These are phyloP conservation scores for Monosporascus sp. DNA, from an alignment of 2,329 filamentous ascomycete species.

Conservation along the genomic window DNA sequence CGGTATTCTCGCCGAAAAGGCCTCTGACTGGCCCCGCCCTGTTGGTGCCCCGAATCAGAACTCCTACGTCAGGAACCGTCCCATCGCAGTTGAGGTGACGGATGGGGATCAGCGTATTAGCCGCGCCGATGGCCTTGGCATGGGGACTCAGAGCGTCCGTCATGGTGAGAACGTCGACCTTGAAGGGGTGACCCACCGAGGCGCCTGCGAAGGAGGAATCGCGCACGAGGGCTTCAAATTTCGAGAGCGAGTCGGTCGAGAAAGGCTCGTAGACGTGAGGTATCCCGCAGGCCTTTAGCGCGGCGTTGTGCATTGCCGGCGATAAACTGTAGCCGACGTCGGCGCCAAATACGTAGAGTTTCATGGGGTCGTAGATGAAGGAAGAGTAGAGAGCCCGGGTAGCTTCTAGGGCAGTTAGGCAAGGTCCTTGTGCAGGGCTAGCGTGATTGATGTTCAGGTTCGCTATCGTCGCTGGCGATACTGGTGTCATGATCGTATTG, in stretches of 20 bases:
- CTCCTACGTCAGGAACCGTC: slow-evolving; percentile 49
- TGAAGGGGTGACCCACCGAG: slow-evolving; percentile 69
- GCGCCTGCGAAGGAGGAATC: slow-evolving; percentile 67
- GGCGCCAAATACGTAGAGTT: slow-evolving; percentile 69
- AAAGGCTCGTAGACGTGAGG: slow-evolving; percentile 62
- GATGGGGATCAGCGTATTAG: slow-evolving; percentile 71
- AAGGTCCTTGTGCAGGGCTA: slow-evolving; percentile 26
- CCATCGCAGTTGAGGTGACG: slow-evolving; percentile 54
- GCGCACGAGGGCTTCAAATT: slow-evolving; percentile 58
- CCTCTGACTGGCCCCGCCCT: slow-evolving; percentile 62
- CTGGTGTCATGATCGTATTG: slow-evolving; percentile 59
- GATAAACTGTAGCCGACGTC: slow-evolving; percentile 69
- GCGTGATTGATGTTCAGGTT: slow-evolving; percentile 9
- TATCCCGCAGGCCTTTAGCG: slow-evolving; percentile 62
- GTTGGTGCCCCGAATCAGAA: slow-evolving; percentile 51
- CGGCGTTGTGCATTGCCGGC: slow-evolving; percentile 72
- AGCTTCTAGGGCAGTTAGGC: slow-evolving; percentile 56
- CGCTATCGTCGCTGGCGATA: slow-evolving; percentile 40
- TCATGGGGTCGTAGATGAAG: slow-evolving; percentile 63
- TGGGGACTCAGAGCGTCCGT: slow-evolving; percentile 67
- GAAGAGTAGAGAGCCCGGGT: slow-evolving; percentile 62
- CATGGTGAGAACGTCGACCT: slow-evolving; percentile 64
- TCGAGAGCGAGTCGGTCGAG: slow-evolving; percentile 56
- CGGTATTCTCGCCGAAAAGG: slow-evolving; percentile 74
- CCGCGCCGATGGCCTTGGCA: slow-evolving; percentile 68